Evolutionary conservation across 345 rosid genomes (phyloP).

Genomic region (Dovyalis caffra): DNA sequence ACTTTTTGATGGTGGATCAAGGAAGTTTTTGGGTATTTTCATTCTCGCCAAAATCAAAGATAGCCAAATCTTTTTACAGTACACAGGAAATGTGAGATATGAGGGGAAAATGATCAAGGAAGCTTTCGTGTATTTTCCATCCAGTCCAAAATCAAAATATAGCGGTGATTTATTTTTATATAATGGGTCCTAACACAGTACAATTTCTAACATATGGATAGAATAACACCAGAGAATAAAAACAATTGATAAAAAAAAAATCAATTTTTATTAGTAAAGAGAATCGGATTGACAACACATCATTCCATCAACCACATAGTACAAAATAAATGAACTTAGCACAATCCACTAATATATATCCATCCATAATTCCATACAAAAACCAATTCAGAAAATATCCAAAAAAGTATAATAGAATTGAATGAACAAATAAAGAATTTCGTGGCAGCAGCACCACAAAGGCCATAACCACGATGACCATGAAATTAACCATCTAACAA

Average conservation of each 20-base stretch:
- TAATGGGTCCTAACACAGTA: too few species aligned
- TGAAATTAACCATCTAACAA: neutral
- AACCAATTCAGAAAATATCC: neutral
- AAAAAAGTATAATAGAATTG: neutral
- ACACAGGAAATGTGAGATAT: too few species aligned
- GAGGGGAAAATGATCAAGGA: too few species aligned
- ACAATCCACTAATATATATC: neutral
- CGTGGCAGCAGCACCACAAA: conserved; percentile 9
- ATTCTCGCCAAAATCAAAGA: neutral
- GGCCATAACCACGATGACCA: too few species aligned
- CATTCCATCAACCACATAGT: neutral
- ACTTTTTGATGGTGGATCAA: neutral
- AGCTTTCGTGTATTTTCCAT: too few species aligned
- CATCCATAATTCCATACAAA: neutral
- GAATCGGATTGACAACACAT: neutral
- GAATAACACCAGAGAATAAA: too few species aligned
- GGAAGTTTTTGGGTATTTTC: neutral
- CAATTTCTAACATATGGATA: too few species aligned
- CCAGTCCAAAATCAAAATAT: too few species aligned
- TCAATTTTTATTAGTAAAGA: neutral
- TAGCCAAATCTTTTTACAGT: too few species aligned
- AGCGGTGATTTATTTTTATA: too few species aligned
- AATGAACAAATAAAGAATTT: neutral
- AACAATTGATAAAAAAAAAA: too few species aligned
- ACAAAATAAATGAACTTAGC: neutral